Base-by-base conservation (phyloP, 1,284 basidiomycete species). In the Xerocomus nothofagi region DNA sequence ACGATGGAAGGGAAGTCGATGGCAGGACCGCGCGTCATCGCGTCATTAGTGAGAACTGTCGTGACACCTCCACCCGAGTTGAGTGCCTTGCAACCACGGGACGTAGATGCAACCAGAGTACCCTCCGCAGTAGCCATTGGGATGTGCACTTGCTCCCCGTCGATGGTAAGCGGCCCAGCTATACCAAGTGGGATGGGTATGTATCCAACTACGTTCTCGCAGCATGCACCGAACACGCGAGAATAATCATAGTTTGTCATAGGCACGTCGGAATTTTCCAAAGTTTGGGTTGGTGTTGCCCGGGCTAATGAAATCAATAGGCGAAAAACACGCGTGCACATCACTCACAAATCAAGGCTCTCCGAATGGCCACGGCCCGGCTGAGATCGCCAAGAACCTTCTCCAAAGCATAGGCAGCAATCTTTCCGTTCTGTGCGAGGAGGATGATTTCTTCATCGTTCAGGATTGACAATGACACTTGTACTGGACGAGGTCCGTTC, bases 41-140 rank as follows among this genome's bases (percentile, higher is more conserved):
- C 95, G 63, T 99, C 97, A 62, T 91, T 81, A 3, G 88, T 93
- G 48, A 99, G 75, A 12, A 98, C 95, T 0, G 96, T 98, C 0
- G 87, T 91, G 6, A 98, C 95, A 39, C 96, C 97, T 51, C 96
- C 96, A 43, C 91, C 91, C 2, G 93, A 86, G 66, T 99, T 99
- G 57, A 99, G 82, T 0, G 97, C 97, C 73, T 99, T 99, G 78
- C 93, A 97, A 2, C 97, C 96, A 57, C 97, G 88, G 8, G 95
- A 98, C 0, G 96, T 93, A 5, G 95, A 98, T 0, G 97, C 97
- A 50, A 99, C 95, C 43, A 99, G 84, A 0, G 97, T 98, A 47
- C 97, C 97, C 71, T 99, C 97, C 14, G 97, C 96, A 1, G 97
- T 99, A 30, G 97, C 96, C 97, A 99, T 99, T 15, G 97, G 97